Percentiles rank a stretch among this genome's conserved stretches.
phyloP scores from a whole-genome alignment of 2,329 filamentous ascomycete species.

The Fusarium chlamydosporum region DNA sequence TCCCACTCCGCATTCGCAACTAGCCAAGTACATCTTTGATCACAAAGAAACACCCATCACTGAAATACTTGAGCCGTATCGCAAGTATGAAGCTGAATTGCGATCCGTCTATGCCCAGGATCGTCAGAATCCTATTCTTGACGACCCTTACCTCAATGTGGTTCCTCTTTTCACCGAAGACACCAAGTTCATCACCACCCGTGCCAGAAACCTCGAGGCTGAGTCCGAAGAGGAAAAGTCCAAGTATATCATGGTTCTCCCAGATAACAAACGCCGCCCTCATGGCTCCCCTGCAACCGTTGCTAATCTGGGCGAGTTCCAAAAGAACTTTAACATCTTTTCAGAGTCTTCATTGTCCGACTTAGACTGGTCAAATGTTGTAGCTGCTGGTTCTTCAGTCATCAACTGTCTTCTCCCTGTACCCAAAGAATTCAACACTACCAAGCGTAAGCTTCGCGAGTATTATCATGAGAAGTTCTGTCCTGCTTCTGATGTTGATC shows the following conservation, averaged over 20 bases:
- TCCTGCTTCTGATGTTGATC: slow-evolving; percentile 87
- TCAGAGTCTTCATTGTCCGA: slow-evolving; percentile 83
- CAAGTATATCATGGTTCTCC: slow-evolving; percentile 78
- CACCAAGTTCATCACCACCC: slow-evolving; percentile 70
- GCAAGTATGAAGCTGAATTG: slow-evolving; percentile 75
- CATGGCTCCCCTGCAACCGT: slow-evolving; percentile 78
- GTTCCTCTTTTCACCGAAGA: slow-evolving; percentile 74
- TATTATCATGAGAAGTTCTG: slow-evolving; percentile 88
- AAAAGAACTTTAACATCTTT: slow-evolving; percentile 84
- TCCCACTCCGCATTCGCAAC: slow-evolving; percentile 61
- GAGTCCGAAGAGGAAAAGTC: slow-evolving; percentile 74
- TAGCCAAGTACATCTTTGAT: slow-evolving; percentile 68
- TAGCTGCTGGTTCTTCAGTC: slow-evolving; percentile 85
- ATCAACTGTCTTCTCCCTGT: slow-evolving; percentile 83
- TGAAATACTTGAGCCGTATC: slow-evolving; percentile 75
- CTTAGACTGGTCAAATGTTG: slow-evolving; percentile 85
- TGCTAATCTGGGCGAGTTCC: slow-evolving; percentile 76
- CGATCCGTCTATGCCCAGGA: slow-evolving; percentile 79
- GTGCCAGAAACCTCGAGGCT: slow-evolving; percentile 69
- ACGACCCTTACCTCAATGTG: slow-evolving; percentile 72
- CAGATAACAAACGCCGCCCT: slow-evolving; percentile 71
- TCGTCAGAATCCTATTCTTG: slow-evolving; percentile 69
- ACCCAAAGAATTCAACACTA: slow-evolving; percentile 70
- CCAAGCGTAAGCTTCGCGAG: slow-evolving; percentile 74
- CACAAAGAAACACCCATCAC: slow-evolving; percentile 67